Evolutionary conservation across 441 rosid genomes (phyloP).

Genomic region (Melianthus villosus): DNA sequence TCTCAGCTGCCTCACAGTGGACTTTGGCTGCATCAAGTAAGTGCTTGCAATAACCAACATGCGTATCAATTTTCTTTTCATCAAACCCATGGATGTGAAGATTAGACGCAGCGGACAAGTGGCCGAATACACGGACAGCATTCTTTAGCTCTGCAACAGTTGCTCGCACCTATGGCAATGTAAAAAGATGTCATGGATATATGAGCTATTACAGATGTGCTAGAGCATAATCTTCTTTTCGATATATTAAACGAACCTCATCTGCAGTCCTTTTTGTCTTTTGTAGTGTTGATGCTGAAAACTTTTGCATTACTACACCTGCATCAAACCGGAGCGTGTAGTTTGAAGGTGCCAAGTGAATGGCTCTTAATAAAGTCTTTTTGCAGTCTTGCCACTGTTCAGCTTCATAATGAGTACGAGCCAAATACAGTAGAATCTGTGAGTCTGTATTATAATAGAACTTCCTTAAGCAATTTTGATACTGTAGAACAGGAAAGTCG

Average conservation of each 20-base stretch:
- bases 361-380: conserved; percentile 81
- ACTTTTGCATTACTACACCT: conserved; percentile 98
- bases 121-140: conserved; percentile 84
- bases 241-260: conserved; percentile 42
- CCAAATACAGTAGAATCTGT: conserved; percentile 85
- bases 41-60: conserved; percentile 94
- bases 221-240: too few species aligned
- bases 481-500: conserved; percentile 36
- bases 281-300: conserved; percentile 87
- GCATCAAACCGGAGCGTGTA: conserved; percentile 89
- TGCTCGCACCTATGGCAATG: conserved; percentile 66
- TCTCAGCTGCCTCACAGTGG: conserved; percentile 94
- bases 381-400: conserved; percentile 99
- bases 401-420: conserved; percentile 98
- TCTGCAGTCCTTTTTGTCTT: conserved; percentile 85
- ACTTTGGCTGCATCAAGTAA: conserved; percentile 84
- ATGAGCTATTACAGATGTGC: too few species aligned
- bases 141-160: conserved; percentile 91
- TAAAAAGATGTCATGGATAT: too few species aligned
- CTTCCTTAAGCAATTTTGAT: conserved; percentile 96
- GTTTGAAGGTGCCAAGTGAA: conserved; percentile 92
- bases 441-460: conserved; percentile 77
- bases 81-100: conserved; percentile 93
- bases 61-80: conserved; percentile 91
- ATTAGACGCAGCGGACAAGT: conserved; percentile 82